These are phyloP conservation scores for Daldinia vernicosa DNA, from an alignment of 495 filamentous ascomycete genomes.

Conservation along the genomic window DNA sequence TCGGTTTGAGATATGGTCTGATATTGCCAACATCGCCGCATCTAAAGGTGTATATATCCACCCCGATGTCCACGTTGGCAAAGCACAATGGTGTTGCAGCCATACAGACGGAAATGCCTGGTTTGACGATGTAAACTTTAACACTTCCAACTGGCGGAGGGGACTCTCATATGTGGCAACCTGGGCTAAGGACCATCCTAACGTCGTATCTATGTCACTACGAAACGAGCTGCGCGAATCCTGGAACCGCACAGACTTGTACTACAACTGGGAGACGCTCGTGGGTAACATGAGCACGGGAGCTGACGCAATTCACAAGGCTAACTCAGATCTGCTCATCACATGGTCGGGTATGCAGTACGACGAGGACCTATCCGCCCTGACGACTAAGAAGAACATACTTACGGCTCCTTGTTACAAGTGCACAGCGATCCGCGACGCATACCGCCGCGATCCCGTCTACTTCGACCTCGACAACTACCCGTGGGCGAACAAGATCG, in stretches of 20 bases:
- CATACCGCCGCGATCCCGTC: constrained; percentile 40
- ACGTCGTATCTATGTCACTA: constrained; percentile 59
- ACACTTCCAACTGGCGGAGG: constrained; percentile 59
- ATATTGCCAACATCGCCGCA: constrained; percentile 54
- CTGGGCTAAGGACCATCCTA: constrained; percentile 56
- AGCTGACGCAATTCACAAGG: constrained; percentile 56
- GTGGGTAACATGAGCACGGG: constrained; percentile 59
- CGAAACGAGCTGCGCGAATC: constrained; percentile 63
- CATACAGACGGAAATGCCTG: constrained; percentile 64
- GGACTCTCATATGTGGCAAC: constrained; percentile 60
- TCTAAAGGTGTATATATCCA: constrained; percentile 61
- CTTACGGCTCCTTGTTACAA: constrained; percentile 55
- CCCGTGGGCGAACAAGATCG: constrained; percentile 56
- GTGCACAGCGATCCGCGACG: constrained; percentile 54
- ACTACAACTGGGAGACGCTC: constrained; percentile 63
- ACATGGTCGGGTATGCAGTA: constrained; percentile 65
- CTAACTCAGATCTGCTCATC: constrained; percentile 63
- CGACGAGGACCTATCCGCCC: constrained; percentile 59
- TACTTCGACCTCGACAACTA: constrained; percentile 43
- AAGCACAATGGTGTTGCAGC: constrained; percentile 66
- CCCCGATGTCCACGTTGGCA: constrained; percentile 66
- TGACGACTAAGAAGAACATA: constrained; percentile 54
- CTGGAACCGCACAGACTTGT: constrained; percentile 43
- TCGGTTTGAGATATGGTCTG: constrained; percentile 54
- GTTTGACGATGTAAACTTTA: constrained; percentile 65